Conservation (phyloP, 225 moss, liverwort and hornwort genomes). For the Antitrichia curtipendula region DNA sequence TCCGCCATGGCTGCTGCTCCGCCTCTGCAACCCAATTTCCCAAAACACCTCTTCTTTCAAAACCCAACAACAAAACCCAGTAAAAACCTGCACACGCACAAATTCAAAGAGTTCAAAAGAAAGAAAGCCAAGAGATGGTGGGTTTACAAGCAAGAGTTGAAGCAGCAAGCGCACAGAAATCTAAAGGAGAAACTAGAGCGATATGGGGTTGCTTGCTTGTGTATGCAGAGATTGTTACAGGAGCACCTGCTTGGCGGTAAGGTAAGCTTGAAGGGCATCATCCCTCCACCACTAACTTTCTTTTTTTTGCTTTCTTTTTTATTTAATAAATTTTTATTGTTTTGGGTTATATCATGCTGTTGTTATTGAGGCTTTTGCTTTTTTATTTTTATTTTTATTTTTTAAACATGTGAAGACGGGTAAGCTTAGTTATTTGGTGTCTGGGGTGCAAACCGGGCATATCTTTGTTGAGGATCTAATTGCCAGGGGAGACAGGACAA, state of each 20-base stretch:
- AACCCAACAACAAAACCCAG: background rate
- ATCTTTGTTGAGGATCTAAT: background rate
- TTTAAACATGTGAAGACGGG: background rate
- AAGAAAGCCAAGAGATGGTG: background rate
- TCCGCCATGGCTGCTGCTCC: conserved; percentile 25
- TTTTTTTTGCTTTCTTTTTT: background rate
- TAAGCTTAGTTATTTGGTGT: too few species aligned
- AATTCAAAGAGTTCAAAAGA: background rate
- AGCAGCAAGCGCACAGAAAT: background rate
- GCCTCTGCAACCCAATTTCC: background rate
- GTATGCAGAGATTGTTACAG: background rate
- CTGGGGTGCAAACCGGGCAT: background rate
- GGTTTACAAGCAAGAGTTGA: background rate
- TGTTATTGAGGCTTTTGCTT: too few species aligned
- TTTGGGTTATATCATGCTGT: background rate
- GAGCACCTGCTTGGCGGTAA: background rate
- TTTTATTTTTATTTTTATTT: too few species aligned
- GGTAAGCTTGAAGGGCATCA: background rate
- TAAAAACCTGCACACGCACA: background rate
- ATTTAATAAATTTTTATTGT: background rate
- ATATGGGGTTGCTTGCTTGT: background rate
- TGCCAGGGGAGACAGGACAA: background rate
- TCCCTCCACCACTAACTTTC: background rate
- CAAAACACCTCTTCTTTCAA: background rate
- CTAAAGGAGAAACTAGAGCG: background rate